Base-by-base conservation (phyloP, 352 stramenopile species). In the Phytopythium aichiense region DNA sequence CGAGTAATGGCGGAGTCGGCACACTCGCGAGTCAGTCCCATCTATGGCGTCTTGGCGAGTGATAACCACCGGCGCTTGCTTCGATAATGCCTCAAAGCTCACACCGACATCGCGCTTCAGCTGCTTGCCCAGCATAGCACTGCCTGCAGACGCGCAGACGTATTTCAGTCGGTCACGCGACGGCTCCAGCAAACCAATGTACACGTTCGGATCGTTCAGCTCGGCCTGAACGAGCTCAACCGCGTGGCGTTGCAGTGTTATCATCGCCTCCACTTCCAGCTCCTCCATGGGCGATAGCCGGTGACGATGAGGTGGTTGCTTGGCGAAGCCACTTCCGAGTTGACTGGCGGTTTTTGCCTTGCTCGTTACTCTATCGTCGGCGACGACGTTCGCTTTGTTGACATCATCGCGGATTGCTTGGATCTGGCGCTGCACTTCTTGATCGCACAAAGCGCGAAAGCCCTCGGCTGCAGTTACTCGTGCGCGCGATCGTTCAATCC, bases 141-240 rank as follows among this genome's bases (percentile, higher is more conserved):
- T 94, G 1, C 25, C 59, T 1, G 61, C 60, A 0, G 85, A 87
- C 0, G 85, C 79, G 37, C 69, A 73, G 0, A 84, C 86, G 52
- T 84, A 94, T 7, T 52, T 55, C 0, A 94, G 55, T 18, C 72
- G 60, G 18, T 71, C 63, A 1, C 76, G 52, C 7, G 71, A 71
- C 13, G 85, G 81, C 55, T 94, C 78, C 38, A 78, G 68, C 33
- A 92, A 64, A 0, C 71, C 85, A 57, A 91, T 68, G 64, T 91
- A 94, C 23, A 89, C 74, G 28, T 81, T 72, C 0, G 80, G 73
- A 30, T 61, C 66, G 15, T 38, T 30, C 5, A 94, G 61, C 1
- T 57, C 65, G 2, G 48, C 13, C 23, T 81, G 70, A 30, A 94
- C 64, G 6, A 81, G 31, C 0, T 58, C 55, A 12, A 88, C 72